Base-by-base conservation (phyloP, 257 asterid species). In the Lavandula angustifolia region DNA sequence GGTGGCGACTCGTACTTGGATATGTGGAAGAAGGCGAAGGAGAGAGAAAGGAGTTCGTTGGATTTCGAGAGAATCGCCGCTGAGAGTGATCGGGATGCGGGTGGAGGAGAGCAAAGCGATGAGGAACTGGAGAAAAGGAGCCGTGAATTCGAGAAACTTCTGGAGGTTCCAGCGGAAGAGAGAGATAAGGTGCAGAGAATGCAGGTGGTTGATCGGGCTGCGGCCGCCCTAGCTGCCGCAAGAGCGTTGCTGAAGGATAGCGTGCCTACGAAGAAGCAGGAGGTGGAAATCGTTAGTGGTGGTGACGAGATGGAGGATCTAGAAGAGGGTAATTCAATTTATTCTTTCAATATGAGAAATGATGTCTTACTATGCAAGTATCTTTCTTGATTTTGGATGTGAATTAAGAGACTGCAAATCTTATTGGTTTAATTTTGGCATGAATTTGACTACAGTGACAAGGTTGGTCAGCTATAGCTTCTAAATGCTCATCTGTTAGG, bases 151-250 rank as follows among this genome's bases (percentile, higher is more conserved):
- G 70, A 76, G 80, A 92, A 78, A 64, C 83, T 92, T 79, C 87
- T 92, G 1, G 81, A 87, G 43, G 88, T 87, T 12, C 42, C 91
- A 9, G 42, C 62, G 42, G 94, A 89, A 63, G 96, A 92, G 62
- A 85, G 99, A 31, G 95, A 92, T 46, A 87, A 80, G 69, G 78
- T 80, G 49, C 97, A 92, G 81, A 79, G 88, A 73, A 78, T 85
- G 87, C 97, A 92, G 80, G 95, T 89, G 4, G 81, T 92, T 68
- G 99, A 92, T 85, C 96, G 99, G 22, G 99, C 99, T 10, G 94
- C 97, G 3, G 99, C 99, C 1, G 97, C 97, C n/a, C 76, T 92
- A 4, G 82, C 99, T 1, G 99, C 99, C 0, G 95, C 99, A 0
- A 81, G 81, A 55, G 87, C 96, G 4, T 70, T 92, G 73, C 64